Base-by-base conservation (phyloP, 2,329 filamentous ascomycete genomes). In the Neonectria coccinea region DNA sequence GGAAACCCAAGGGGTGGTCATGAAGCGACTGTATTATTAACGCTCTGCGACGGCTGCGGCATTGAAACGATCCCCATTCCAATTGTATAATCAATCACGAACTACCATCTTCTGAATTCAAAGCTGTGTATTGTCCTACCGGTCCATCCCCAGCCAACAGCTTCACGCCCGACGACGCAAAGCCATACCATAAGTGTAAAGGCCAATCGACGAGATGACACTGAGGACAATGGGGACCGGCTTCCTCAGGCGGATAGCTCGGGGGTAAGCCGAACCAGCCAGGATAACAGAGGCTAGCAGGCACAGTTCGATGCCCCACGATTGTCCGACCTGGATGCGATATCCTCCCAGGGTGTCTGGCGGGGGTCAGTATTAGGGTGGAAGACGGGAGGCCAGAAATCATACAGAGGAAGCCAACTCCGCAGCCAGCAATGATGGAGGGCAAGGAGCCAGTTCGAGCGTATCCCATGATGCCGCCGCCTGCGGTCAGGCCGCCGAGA, bases 261-360 rank as follows among this genome's bases (percentile, higher is more conserved):
- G 87, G 12, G 96, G 96, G 65, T 98, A 90, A 2, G 92, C 91
- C 45, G 92, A 92, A 20, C 93, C 94, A 45, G 86, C 95, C 39
- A 99, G 86, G 27, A 98, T 82, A n/a, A 93, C 74, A 1, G 93
- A 97, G 5, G 96, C 96, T 47, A 97, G 84, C 10, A 99, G 86
- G n/a, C 91, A 92, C 47, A 97, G 83, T 80, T 98, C 96, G 71
- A 97, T 82, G 67, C 95, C 96, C 78, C 96, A 97, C 3, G 92
- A 78, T 77, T 93, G 86, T 66, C 86, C 84, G 73, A 89, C 90
- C 73, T 91, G 89, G 67, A 97, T 89, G 64, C 94, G 92, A 75
- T 92, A 90, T 69, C 91, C 94, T 67, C 93, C 93, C 47, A 97
- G 83, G 25, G 89, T 89, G 80, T 99, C 86, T 88, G 67, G 39